phyloP scores from a whole-genome alignment of 2,329 filamentous ascomycete genomes.

The Metarhizium sp. region DNA sequence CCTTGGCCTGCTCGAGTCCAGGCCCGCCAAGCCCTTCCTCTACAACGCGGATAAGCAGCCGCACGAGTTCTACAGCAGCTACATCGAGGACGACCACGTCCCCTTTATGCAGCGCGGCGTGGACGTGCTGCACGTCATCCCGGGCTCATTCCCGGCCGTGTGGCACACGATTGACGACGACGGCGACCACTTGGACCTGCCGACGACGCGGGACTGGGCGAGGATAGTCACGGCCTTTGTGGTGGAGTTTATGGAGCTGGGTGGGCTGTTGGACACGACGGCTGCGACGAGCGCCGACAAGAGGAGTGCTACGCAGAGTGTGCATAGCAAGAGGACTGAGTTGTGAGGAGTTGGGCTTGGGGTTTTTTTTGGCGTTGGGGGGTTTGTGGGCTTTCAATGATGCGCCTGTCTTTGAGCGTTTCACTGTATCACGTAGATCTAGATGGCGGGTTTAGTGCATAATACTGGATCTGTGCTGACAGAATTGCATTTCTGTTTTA shows the following conservation, averaged over 20 bases:
- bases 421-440: too few species aligned
- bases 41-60: conserved; percentile 47
- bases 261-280: conserved; percentile 24
- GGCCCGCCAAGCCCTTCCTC: conserved; percentile 47
- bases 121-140: conserved; percentile 82
- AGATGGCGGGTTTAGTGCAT: too few species aligned
- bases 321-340: conserved; percentile 22
- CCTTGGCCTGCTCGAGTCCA: conserved; percentile 56
- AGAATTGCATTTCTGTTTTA: too few species aligned
- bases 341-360: conserved; percentile 10
- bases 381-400: not conserved
- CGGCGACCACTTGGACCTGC: conserved; percentile 70
- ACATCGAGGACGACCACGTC: conserved; percentile 78
- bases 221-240: conserved; percentile 75
- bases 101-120: conserved; percentile 85
- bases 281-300: conserved; percentile 13
- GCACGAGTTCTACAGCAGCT: conserved; percentile 36
- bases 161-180: conserved; percentile 87
- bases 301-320: conserved; percentile 14
- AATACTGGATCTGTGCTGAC: too few species aligned
- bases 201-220: conserved; percentile 80
- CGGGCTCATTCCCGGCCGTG: conserved; percentile 64
- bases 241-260: conserved; percentile 85
- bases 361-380: not conserved
- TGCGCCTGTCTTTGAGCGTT: too few species aligned